Conservation (phyloP, 1,284 basidiomycete genomes). For the Cryptococcus sp. region DNA sequence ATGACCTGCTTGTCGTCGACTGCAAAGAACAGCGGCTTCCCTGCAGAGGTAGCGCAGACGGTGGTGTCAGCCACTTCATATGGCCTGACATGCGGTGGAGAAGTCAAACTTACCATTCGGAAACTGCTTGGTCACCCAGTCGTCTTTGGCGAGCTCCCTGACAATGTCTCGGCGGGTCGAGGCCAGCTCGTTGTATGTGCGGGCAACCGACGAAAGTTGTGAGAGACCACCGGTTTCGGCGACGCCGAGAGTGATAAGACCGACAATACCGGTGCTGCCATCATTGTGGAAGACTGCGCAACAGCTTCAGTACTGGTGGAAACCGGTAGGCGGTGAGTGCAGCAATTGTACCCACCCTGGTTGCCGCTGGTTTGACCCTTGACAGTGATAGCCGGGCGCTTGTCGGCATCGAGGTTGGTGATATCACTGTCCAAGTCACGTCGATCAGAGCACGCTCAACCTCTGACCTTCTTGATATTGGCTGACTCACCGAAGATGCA, state of each 20-base stretch:
- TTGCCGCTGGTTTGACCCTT: constrained; percentile 31
- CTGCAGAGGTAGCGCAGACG: constrained; percentile 2
- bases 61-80: neutral
- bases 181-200: constrained; percentile 28
- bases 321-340: neutral
- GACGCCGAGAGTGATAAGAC: constrained; percentile 25
- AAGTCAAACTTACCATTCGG: constrained; percentile 12
- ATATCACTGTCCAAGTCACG: constrained; percentile 19
- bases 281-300: constrained; percentile 28
- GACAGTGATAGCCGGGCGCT: constrained; percentile 27
- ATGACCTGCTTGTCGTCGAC: constrained; percentile 16
- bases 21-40: constrained; percentile 16
- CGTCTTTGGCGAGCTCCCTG: constrained; percentile 20
- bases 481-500: constrained; percentile 21
- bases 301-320: neutral
- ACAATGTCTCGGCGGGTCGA: constrained; percentile 22
- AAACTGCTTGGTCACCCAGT: constrained; percentile 22
- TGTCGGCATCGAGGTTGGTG: constrained; percentile 25
- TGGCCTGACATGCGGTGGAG: neutral
- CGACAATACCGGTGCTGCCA: constrained; percentile 21
- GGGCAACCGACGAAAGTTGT: constrained; percentile 25
- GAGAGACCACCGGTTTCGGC: constrained; percentile 27
- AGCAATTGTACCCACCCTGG: constrained; percentile 21
- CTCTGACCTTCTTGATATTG: neutral
- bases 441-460: neutral